Base-by-base conservation (phyloP, 441 rosid genomes). In the Eruca vesicaria region DNA sequence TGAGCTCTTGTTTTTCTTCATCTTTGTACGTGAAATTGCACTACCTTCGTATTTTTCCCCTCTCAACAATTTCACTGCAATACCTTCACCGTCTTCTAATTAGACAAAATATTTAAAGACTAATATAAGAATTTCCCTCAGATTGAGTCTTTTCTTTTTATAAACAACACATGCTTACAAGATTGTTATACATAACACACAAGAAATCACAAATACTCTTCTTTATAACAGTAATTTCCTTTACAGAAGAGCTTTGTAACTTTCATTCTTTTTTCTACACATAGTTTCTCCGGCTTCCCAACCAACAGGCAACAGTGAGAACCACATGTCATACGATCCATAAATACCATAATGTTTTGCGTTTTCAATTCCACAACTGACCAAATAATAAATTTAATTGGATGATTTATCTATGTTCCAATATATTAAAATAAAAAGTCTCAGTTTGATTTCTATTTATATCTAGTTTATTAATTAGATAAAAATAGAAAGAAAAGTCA, bases 231-330 rank as follows among this genome's bases (percentile, higher is more conserved):
- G 56, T 9, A 70, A 69, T 3, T 10, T 53, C 56, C 12, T 9
- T 58, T 1, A 29, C 14, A 31, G 12, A 9, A 41, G 12, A 38
- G 48, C 48, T 38, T 70, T 63, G 33, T 31, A 59, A 19, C 72
- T 71, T 58, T 63, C 72, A 14, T 33, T 50, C 45, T 61, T 66
- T 71, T 28, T 71, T 10, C 7, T 19, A 77, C 63, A 59, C 63
- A 58, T 43, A 48, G 23, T n/a, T 8, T 45, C 62, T 69, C 75
- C 67, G 7, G 23, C 56, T 10, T 31, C 80, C 48, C 57, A n/a
- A n/a, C 26, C 26, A 7, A 31, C 36, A n/a, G n/a, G n/a, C 48
- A 62, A 52, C 69, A 3, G 35, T 38, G 14, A 68, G 57, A n/a
- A n/a, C n/a, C n/a, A n/a, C n/a, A n/a, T 76, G 66, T 63, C 57